phyloP scores from a whole-genome alignment of 352 stramenopile genomes.

The Elongisporangium undulatum region DNA sequence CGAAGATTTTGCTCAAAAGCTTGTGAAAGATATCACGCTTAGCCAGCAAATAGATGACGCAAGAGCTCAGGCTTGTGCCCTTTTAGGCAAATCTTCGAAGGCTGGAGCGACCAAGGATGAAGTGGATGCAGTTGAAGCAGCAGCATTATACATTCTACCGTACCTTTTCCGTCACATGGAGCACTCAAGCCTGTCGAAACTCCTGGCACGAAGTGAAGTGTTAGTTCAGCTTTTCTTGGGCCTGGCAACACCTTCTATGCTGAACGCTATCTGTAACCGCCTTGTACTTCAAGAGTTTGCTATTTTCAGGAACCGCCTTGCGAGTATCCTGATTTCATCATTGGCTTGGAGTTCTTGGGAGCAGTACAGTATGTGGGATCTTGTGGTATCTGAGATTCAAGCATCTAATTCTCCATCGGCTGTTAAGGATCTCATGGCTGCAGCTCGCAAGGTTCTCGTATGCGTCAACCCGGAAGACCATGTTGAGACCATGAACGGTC shows the following conservation, averaged over 20 bases:
- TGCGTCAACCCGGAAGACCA: conserved; percentile 71
- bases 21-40: conserved; percentile 68
- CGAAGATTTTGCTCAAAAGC: conserved; percentile 33
- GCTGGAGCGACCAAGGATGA: conserved; percentile 33
- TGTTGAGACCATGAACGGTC: conserved; percentile 62
- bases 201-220: conserved; percentile 54
- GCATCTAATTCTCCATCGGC: conserved; percentile 19
- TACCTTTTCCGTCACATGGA: conserved; percentile 71
- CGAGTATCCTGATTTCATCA: conserved; percentile 70
- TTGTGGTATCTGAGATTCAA: conserved; percentile 66
- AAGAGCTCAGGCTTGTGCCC: conserved; percentile 45
- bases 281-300: conserved; percentile 74
- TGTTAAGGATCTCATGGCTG: conserved; percentile 58
- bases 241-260: conserved; percentile 54
- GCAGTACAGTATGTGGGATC: conserved; percentile 76
- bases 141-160: conserved; percentile 48
- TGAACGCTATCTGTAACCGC: conserved; percentile 51
- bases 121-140: conserved; percentile 58
- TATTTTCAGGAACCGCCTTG: conserved; percentile 62
- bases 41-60: conserved; percentile 81
- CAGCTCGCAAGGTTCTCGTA: conserved; percentile 67
- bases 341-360: conserved; percentile 83
- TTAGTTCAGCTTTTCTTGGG: conserved; percentile 64
- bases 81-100: conserved; percentile 36
- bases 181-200: conserved; percentile 52